These are phyloP conservation scores for Cicer yamashitae DNA, from an alignment of 306 rosid species.

Conservation along the genomic window DNA sequence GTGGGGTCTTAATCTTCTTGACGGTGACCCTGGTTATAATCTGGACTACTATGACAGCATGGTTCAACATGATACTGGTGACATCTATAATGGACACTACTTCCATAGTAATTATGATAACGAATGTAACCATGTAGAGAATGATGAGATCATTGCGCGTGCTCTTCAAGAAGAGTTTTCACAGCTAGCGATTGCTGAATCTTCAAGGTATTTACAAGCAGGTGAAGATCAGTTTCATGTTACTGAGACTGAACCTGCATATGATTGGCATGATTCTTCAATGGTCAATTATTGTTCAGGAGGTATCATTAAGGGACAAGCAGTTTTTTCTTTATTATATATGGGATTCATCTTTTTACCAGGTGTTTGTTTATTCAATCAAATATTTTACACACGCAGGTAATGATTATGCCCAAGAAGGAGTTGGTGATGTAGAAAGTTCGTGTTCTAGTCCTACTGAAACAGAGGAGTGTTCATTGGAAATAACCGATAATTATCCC, in stretches of 20 bases:
- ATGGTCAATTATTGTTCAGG: constrained; percentile 56
- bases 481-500: constrained; percentile 52
- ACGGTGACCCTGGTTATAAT: constrained; percentile 55
- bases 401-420: constrained; percentile 49
- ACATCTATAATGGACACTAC: constrained; percentile 54
- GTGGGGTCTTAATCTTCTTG: constrained; percentile 71
- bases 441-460: constrained; percentile 66
- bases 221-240: constrained; percentile 55
- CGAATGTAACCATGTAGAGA: constrained; percentile 61
- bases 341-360: constrained; percentile 12
- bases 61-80: constrained; percentile 50
- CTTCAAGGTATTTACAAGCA: constrained; percentile 52
- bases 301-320: constrained; percentile 48
- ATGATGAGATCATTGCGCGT: constrained; percentile 79
- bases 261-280: constrained; percentile 62
- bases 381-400: constrained; percentile 47
- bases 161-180: constrained; percentile 83
- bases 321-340: constrained; percentile 26
- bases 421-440: constrained; percentile 51
- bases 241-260: constrained; percentile 45
- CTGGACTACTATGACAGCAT: constrained; percentile 56
- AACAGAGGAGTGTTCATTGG: constrained; percentile 49
- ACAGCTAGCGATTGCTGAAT: constrained; percentile 57
- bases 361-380: constrained; percentile 31
- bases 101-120: constrained; percentile 55